Conservation (phyloP, 305 asterid species). For the Plantago coronopus region DNA sequence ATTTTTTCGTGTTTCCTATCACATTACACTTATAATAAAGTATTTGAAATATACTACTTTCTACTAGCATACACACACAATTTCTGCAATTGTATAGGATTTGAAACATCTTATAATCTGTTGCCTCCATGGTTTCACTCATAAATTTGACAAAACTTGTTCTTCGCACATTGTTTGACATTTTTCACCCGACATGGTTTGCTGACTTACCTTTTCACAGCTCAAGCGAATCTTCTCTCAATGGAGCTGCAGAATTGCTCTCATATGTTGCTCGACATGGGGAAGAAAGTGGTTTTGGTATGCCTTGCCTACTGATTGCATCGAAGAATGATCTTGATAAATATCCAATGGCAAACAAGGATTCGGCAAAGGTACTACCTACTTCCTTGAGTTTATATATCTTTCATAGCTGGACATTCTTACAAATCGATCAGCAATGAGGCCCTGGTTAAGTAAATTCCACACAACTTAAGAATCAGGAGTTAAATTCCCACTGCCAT, state of each 20-base stretch:
- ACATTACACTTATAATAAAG: background rate
- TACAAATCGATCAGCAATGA: too few relatives aligned
- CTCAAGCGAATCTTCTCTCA: conserved; percentile 74
- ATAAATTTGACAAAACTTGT: conserved; percentile 10
- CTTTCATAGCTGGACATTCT: too few relatives aligned
- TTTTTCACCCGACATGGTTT: conserved; percentile 23
- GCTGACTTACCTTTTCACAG: conserved; percentile 31
- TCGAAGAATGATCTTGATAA: conserved; percentile 76
- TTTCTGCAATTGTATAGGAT: background rate
- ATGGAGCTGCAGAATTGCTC: conserved; percentile 77
- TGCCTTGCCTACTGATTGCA: conserved; percentile 88
- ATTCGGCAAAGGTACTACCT: conserved; percentile 63
- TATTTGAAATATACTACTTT: background rate
- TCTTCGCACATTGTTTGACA: conserved; percentile 26
- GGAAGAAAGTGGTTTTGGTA: conserved; percentile 65
- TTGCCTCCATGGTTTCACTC: background rate
- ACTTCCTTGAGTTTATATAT: conserved; percentile 12
- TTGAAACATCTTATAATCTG: background rate
- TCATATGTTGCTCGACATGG: conserved; percentile 68
- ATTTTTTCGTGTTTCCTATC: conserved; percentile 19
- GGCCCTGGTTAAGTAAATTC: too few relatives aligned
- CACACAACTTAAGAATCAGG: too few relatives aligned
- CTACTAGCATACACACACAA: background rate
- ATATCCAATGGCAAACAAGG: conserved; percentile 53
- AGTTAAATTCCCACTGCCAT: too few relatives aligned